Conservation (phyloP, 2,329 filamentous ascomycete genomes). For the Aspergillus bombycis region DNA sequence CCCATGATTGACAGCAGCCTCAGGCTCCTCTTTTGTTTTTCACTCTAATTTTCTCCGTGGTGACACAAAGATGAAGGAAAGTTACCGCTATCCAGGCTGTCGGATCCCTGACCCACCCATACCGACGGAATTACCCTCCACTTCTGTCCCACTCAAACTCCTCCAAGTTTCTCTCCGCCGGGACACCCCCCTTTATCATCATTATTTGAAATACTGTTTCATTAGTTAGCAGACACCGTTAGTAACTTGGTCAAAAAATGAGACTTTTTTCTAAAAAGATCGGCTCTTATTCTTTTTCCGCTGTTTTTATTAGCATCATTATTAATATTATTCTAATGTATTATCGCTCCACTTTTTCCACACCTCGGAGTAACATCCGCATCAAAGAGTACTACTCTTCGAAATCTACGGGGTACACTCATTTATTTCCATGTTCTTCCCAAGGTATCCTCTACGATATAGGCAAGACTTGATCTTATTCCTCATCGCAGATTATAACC, state of each 20-base stretch:
- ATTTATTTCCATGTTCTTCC: neutral
- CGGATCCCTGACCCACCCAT: constrained; percentile 25
- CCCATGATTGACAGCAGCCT: neutral
- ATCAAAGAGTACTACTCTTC: neutral
- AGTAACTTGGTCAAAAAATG: neutral
- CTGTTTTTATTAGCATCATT: neutral
- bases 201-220: constrained; percentile 9
- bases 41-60: constrained; percentile 1
- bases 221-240: neutral
- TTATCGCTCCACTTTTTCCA: neutral
- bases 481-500: neutral
- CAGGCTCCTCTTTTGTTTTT: neutral
- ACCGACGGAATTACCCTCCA: constrained; percentile 21
- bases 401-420: neutral
- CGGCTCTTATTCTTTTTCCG: neutral
- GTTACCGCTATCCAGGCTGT: constrained; percentile 27
- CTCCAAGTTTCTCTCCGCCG: constrained; percentile 1
- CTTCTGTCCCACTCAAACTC: constrained; percentile 18
- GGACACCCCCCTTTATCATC: neutral
- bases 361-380: neutral
- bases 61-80: constrained; percentile 11
- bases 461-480: neutral
- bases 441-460: neutral
- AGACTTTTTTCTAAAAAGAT: neutral
- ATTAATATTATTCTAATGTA: neutral